Conservation (phyloP, 2,329 filamentous ascomycete genomes). For the Scedosporium dehoogii region DNA sequence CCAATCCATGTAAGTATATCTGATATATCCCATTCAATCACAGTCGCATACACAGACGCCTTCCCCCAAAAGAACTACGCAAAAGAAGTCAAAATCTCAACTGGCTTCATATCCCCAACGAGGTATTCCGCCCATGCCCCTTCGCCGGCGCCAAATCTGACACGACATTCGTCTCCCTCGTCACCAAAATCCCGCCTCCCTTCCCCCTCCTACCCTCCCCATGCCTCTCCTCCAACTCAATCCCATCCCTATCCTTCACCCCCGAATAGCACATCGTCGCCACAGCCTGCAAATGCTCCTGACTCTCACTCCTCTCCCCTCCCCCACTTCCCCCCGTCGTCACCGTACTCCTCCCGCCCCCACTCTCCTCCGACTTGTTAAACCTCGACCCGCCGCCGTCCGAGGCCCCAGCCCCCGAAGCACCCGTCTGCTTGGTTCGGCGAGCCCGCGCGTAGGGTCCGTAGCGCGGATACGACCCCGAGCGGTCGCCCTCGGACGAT, state of each 20-base stretch:
- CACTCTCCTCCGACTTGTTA: neutral
- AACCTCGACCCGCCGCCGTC: neutral
- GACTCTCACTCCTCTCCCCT: neutral
- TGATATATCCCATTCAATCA: neutral
- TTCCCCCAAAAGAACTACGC: neutral
- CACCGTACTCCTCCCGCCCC: too few relatives aligned
- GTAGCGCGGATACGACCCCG: conserved; percentile 12
- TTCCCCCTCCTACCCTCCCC: neutral
- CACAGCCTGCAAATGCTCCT: neutral
- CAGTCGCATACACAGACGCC: neutral
- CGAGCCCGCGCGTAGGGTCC: conserved; percentile 2
- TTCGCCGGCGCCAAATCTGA: neutral
- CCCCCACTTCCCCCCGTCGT: neutral
- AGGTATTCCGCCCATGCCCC: neutral
- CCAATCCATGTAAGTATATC: too few relatives aligned
- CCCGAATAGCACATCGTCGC: neutral
- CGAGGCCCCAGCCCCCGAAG: neutral
- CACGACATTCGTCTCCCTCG: conserved; percentile 2
- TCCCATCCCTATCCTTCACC: neutral
- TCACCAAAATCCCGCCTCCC: neutral
- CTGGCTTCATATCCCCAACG: neutral
- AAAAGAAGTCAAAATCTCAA: neutral
- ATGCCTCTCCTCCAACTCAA: neutral
- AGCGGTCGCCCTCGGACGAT: conserved; percentile 11
- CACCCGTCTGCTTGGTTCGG: neutral